phyloP scores from a whole-genome alignment of 2,329 filamentous ascomycete species.

The Ascochyta viciae-villosae region DNA sequence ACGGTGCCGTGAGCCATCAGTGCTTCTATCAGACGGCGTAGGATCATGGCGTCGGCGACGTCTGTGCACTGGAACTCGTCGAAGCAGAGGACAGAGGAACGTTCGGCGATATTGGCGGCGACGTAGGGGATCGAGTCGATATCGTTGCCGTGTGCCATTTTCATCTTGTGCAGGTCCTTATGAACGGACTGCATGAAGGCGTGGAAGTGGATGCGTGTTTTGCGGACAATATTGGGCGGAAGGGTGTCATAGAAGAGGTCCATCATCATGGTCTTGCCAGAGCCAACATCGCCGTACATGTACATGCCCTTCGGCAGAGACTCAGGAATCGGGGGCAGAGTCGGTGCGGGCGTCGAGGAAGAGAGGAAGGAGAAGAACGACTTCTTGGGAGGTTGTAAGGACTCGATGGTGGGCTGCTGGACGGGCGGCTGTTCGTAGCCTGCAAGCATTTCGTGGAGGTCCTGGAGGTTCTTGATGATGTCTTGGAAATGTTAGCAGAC shows the following conservation, averaged over 20 bases:
- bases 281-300: constrained; percentile 94
- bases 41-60: constrained; percentile 97
- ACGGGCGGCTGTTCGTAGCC: constrained; percentile 77
- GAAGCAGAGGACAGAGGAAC: constrained; percentile 88
- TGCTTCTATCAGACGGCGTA: constrained; percentile 84
- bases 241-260: constrained; percentile 96
- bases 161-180: constrained; percentile 86
- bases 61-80: constrained; percentile 99
- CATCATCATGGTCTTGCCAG: constrained; percentile 99
- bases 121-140: constrained; percentile 91
- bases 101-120: constrained; percentile 89
- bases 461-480: constrained; percentile 87
- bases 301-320: constrained; percentile 88
- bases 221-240: constrained; percentile 77
- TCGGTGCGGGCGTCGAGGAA: constrained; percentile 48
- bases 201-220: constrained; percentile 96
- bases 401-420: constrained; percentile 77
- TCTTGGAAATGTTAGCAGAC: constrained; percentile 56
- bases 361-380: constrained; percentile 70
- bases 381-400: constrained; percentile 62
- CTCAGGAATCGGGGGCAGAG: constrained; percentile 65
- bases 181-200: constrained; percentile 99
- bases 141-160: constrained; percentile 86
- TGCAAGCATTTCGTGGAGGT: constrained; percentile 82
- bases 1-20: constrained; percentile 98